Percentiles rank a stretch among this genome's conserved stretches.
Conservation (phyloP, 78 protist genomes). For the Dictyostelium brefeldianum region DNA sequence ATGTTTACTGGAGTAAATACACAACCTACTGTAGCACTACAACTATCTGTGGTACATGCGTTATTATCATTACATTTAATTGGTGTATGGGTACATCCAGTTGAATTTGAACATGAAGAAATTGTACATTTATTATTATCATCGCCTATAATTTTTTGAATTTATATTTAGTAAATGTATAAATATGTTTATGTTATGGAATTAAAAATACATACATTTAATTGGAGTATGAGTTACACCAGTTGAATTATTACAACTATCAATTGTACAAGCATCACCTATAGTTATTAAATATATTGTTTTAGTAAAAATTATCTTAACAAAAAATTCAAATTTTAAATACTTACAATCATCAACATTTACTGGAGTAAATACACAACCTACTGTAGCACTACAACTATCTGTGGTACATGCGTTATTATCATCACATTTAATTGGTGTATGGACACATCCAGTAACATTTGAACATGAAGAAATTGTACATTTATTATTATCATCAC, state of each 20-base stretch:
- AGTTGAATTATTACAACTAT: background rate
- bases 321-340: slow-evolving; percentile 23
- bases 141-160: slow-evolving; percentile 25
- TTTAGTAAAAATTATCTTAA: slow-evolving; percentile 16
- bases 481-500: slow-evolving; percentile 51
- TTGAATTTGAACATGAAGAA: slow-evolving; percentile 23
- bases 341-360: slow-evolving; percentile 29
- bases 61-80: slow-evolving; percentile 44
- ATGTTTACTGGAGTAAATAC: slow-evolving; percentile 35
- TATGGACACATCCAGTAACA: slow-evolving; percentile 4
- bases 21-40: slow-evolving; percentile 2
- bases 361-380: slow-evolving; percentile 13
- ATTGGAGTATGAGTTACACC: slow-evolving; percentile 12
- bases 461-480: slow-evolving; percentile 20
- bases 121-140: slow-evolving; percentile 46
- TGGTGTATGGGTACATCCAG: slow-evolving; percentile 39
- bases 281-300: background rate
- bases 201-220: background rate
- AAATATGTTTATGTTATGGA: background rate
- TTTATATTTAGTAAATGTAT: background rate
- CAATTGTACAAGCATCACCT: slow-evolving; percentile 23
- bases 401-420: slow-evolving; percentile 8
- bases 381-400: slow-evolving; percentile 49
- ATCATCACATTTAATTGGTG: slow-evolving; percentile 22
- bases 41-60: slow-evolving; percentile 41